phyloP scores from a whole-genome alignment of 2,329 filamentous ascomycete species.

The Colletotrichum sp. region DNA sequence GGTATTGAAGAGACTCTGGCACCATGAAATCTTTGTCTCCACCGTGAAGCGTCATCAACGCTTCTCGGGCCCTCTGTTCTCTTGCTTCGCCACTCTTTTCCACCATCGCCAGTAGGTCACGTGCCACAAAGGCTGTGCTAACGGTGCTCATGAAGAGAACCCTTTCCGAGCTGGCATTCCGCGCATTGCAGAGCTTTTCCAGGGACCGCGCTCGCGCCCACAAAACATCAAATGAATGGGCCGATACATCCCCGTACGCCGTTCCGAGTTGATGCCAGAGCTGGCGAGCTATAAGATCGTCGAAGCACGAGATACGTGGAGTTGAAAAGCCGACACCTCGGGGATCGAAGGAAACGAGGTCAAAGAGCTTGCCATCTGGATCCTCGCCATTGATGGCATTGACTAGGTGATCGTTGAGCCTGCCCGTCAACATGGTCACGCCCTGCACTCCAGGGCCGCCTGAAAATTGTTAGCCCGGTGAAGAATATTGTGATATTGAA shows the following conservation, averaged over 20 bases:
- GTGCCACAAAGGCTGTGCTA: conserved; percentile 40
- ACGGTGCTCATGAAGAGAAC: conserved; percentile 16
- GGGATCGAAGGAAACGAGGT: conserved; percentile 53
- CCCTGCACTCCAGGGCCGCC: not conserved
- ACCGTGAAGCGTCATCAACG: not conserved
- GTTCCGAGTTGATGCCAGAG: not conserved
- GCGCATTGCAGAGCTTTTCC: not conserved
- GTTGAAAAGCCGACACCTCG: conserved; percentile 39
- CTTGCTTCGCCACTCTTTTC: conserved; percentile 39
- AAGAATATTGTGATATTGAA: too few species aligned
- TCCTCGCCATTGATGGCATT: not conserved
- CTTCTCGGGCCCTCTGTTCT: not conserved
- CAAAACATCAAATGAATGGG: not conserved
- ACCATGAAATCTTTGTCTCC: not conserved
- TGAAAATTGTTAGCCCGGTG: not conserved
- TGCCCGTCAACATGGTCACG: not conserved
- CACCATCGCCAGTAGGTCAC: conserved; percentile 49
- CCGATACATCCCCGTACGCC: not conserved
- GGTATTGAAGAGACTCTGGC: not conserved
- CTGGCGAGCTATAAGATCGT: not conserved
- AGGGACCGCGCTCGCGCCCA: not conserved
- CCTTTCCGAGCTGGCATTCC: not conserved
- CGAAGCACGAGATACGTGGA: not conserved
- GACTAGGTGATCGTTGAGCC: not conserved
- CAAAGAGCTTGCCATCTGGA: conserved; percentile 43